Evolutionary conservation across 202 grass and related monocot genomes (phyloP).

Genomic region (Thinopyrum obtusiflorum): DNA sequence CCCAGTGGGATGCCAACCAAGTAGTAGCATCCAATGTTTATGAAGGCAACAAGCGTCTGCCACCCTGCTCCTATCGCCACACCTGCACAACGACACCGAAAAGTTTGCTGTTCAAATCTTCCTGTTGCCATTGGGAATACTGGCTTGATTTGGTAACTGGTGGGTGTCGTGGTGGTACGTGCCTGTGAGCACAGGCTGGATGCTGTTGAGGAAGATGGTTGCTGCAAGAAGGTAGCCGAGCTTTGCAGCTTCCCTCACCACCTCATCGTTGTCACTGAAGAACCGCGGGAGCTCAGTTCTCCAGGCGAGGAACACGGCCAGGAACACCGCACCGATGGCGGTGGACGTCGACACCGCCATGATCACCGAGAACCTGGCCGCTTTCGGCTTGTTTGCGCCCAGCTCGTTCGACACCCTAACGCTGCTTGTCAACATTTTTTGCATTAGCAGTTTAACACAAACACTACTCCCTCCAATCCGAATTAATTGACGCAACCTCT

Average conservation of each 20-base stretch:
- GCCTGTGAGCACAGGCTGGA: conserved; percentile 94
- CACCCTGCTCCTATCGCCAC: conserved; percentile 91
- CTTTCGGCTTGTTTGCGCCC: conserved; percentile 64
- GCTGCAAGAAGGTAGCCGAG: conserved; percentile 70
- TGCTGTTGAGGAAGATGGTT: conserved; percentile 87
- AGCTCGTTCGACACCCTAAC: conserved; percentile 96
- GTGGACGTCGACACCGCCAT: conserved; percentile 65
- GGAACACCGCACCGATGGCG: conserved; percentile 51
- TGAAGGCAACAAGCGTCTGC: conserved; percentile 74
- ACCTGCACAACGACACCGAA: conserved; percentile 36
- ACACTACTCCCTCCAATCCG: too few relatives aligned
- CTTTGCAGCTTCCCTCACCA: conserved; percentile 56
- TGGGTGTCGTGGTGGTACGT: neutral
- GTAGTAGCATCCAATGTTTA: conserved; percentile 91
- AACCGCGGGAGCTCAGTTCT: conserved; percentile 53
- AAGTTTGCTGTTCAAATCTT: neutral
- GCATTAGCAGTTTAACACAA: too few relatives aligned
- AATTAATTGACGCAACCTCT: too few relatives aligned
- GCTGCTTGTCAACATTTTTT: conserved; percentile 28
- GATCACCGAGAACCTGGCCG: conserved; percentile 72
- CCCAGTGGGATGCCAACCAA: conserved; percentile 75
- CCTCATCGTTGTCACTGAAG: conserved; percentile 59
- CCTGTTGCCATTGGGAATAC: neutral
- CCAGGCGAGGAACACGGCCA: conserved; percentile 60
- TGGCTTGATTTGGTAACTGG: neutral